Base-by-base conservation (phyloP, 2,329 filamentous ascomycete genomes). In the Hypomyces rosellus region DNA sequence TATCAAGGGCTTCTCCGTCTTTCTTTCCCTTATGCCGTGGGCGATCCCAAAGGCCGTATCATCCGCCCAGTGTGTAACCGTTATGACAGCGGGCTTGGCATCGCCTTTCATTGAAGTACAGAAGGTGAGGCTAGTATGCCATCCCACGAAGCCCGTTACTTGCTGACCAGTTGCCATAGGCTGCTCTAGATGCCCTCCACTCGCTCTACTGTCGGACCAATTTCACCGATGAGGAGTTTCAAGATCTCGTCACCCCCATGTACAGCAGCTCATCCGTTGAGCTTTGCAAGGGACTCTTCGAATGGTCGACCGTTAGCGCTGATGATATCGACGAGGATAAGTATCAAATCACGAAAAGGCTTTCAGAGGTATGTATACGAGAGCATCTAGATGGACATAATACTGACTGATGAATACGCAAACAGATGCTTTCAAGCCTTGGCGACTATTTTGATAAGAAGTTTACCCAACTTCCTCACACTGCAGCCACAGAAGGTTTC, bases 301-400 rank as follows among this genome's bases (percentile, higher is more conserved):
- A 86, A 54, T 93, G 88, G 87, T 88, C 89, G 4, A 70, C 82
- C 11, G 84, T 92, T 40, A 86, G 90, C 56, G 80, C 89, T 3
- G 81, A 88, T 52, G 86, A 96, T 59, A 82, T 96, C 52, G 88
- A 96, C 57, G 89, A 96, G 61, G 85, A 90, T 62, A 95, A 90
- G 64, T 97, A 99, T 65, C 83, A 89, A 49, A 83, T 96, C 58
- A 84, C 88, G 38, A 97, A 97, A 72, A 96, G 95, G 68, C 81
- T 97, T 43, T 90, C 91, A 1, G 93, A 99, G 80, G 88, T 90
- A 76, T 57, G 71, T 59, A 13, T 30, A 25, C 30, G 15, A 40
- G 22, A 11, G 12, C 36, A 41, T 30, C 25, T 41, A 48, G 6
- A 18, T 36, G 22, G 15, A 13, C 13, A 22, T n/a, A 20, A n/a